A percentile compares a stretch with the other conserved stretches of the same genome.
Evolutionary conservation across 108 stramenopile species (phyloP).

Genomic region (Hondaea fermentalgiana): DNA sequence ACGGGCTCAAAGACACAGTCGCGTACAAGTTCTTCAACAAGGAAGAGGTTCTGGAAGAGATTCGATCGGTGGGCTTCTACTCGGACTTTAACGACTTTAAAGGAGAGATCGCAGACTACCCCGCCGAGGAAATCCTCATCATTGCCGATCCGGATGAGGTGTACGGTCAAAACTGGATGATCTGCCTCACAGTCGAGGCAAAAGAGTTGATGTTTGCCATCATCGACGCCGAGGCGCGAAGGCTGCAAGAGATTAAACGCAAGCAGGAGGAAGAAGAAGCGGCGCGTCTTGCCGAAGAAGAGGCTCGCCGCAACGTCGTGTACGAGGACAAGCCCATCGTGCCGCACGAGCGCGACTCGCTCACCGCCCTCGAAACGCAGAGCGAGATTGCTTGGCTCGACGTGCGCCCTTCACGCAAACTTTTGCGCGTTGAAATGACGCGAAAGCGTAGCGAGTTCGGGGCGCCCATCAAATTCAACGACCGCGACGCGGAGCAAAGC

Average conservation of each 20-base stretch:
- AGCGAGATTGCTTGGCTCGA: constrained; percentile 31
- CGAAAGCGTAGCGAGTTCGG: constrained; percentile 31
- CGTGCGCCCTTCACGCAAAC: constrained; percentile 16
- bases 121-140: constrained; percentile 39
- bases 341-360: constrained; percentile 26
- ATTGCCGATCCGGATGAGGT: constrained; percentile 32
- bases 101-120: constrained; percentile 37
- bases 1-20: constrained; percentile 34
- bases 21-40: constrained; percentile 29
- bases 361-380: constrained; percentile 27
- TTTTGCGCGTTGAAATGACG: constrained; percentile 28
- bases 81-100: constrained; percentile 48
- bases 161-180: constrained; percentile 47
- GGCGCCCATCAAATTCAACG: constrained; percentile 25
- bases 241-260: not conserved
- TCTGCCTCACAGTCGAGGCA: constrained; percentile 41
- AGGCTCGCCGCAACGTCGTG: constrained; percentile 41
- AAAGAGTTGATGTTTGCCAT: constrained; percentile 19
- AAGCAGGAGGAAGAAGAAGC: constrained; percentile 33
- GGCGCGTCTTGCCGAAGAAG: constrained; percentile 34
- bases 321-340: constrained; percentile 48
- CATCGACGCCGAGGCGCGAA: constrained; percentile 24
- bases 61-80: constrained; percentile 48
- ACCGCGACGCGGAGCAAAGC: constrained; percentile 39
- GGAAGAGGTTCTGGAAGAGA: constrained; percentile 34